Conservation (phyloP, 169 alveolate species). For the Toxoplasma gondii region DNA sequence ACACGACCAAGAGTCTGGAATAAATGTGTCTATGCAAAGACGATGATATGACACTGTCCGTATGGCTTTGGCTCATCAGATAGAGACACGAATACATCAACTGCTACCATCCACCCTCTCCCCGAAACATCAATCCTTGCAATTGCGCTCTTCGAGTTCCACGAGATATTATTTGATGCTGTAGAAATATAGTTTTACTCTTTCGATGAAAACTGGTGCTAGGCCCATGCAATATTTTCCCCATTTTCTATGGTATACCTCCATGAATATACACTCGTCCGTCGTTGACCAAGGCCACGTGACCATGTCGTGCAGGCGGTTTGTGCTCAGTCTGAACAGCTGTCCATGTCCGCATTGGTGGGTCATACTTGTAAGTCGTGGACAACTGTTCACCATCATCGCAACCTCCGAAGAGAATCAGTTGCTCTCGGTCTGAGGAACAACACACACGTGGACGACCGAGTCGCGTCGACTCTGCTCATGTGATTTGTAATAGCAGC, state of each 20-base stretch:
- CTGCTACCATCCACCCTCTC: too few species aligned
- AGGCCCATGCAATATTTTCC: too few species aligned
- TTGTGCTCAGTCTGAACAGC: constrained; percentile 24
- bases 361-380: constrained; percentile 39
- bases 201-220: too few species aligned
- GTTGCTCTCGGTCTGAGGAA: constrained; percentile 52
- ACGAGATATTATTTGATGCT: too few species aligned
- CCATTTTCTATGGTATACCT: constrained; percentile 7
- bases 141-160: too few species aligned
- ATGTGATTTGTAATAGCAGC: too few species aligned
- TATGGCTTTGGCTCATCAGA: background rate
- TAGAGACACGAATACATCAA: too few species aligned
- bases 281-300: constrained; percentile 47
- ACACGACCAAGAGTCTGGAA: background rate
- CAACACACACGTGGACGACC: background rate
- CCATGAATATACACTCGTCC: constrained; percentile 54
- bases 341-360: constrained; percentile 57
- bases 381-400: constrained; percentile 30
- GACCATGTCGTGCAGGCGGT: constrained; percentile 50
- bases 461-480: background rate
- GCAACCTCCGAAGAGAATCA: constrained; percentile 50
- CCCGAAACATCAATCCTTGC: too few species aligned
- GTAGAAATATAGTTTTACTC: too few species aligned
- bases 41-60: background rate
- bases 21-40: background rate